Evolutionary conservation across 1,284 basidiomycete genomes (phyloP), one percentile per base, ranked within the genome.

Genomic region (Grifola frondosa): DNA sequence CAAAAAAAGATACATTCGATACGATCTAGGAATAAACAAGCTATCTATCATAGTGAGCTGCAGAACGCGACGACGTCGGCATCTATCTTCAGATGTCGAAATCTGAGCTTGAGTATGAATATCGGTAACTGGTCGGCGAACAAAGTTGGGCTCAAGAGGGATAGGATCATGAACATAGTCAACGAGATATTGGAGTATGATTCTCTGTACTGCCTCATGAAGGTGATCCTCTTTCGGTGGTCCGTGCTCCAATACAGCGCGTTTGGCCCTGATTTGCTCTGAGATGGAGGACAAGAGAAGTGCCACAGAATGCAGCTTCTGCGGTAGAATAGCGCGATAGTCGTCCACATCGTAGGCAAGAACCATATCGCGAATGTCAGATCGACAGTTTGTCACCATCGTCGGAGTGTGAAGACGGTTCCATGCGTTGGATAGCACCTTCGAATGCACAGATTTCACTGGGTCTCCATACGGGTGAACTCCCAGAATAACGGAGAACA

Each of bases 161-260:
- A 44, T 33, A 2, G 34, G 35, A 16, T 33, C 29, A 24, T 31
- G 24, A 1, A 6, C 16, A 21, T 44, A 31, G 6, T 12, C 11
- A 11, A 37, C 17, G n/a, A 44, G 23, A 20, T 44, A 44, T 4
- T 44, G 22, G 13, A 44, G 42, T n/a, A 44, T 44, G 19, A 44
- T 35, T 2, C 42, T 29, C 30, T 44, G 42, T n/a, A 38, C 25
- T 2, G 42, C 36, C 20, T 44, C 42, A 12, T 44, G 42, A 19
- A 44, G 20, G 17, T 44, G 42, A 12, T 44, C 42, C 0, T 33
- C 30, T 23, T 25, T 5, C 12, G 13, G 15, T 3, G 42, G 42
- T n/a, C n/a, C n/a, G n/a, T n/a, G n/a, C n/a, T n/a, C n/a, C 4
- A 6, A n/a, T 11, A 8, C 9, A 16, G 20, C 16, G 35, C 37